These are phyloP conservation scores for Erodium maritimum DNA, from an alignment of 345 rosid species.

Conservation along the genomic window DNA sequence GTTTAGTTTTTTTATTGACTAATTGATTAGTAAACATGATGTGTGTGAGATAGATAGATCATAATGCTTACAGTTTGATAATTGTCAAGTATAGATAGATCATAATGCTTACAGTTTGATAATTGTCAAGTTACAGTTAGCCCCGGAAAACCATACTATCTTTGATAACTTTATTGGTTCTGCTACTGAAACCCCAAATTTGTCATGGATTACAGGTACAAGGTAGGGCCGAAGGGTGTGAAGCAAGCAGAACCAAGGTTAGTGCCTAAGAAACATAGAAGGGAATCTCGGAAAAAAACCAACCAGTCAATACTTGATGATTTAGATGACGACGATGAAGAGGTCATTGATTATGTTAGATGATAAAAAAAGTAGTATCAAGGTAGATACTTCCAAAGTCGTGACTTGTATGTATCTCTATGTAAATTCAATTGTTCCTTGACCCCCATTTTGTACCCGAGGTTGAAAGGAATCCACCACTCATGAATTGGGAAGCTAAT, in stretches of 20 bases:
- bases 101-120: too few relatives aligned
- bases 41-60: too few relatives aligned
- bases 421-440: too few relatives aligned
- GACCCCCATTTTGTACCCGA: too few relatives aligned
- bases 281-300: constrained; percentile 61
- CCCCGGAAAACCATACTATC: too few relatives aligned
- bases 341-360: constrained; percentile 28
- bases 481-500: too few relatives aligned
- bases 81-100: too few relatives aligned
- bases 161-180: not conserved
- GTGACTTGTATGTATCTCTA: not conserved
- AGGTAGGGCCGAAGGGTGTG: constrained; percentile 65
- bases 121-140: not conserved
- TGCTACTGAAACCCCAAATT: not conserved
- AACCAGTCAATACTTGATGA: constrained; percentile 58
- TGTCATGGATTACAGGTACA: constrained; percentile 38
- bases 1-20: too few relatives aligned
- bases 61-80: too few relatives aligned
- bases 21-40: too few relatives aligned
- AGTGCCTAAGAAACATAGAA: constrained; percentile 72
- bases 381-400: not conserved
- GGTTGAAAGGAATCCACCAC: too few relatives aligned
- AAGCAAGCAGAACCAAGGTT: constrained; percentile 77
- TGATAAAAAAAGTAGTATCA: constrained; percentile 30
- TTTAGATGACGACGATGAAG: constrained; percentile 43